These are phyloP conservation scores for Trichoderma afroharzianum DNA, from an alignment of 2,329 filamentous ascomycete species.

Conservation along the genomic window DNA sequence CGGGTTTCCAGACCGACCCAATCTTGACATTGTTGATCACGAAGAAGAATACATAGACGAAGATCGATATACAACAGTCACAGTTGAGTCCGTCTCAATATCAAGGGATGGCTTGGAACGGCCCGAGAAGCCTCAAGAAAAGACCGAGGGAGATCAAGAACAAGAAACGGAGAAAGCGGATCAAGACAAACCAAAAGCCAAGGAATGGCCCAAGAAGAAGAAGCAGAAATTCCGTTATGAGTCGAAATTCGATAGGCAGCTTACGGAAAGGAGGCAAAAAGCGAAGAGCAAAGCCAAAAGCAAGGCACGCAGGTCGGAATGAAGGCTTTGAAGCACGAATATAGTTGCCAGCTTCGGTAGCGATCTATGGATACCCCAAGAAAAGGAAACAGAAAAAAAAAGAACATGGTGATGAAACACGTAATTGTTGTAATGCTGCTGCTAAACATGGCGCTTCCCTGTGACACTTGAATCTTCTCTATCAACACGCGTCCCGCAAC, in stretches of 20 bases:
- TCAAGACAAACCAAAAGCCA: constrained; percentile 30
- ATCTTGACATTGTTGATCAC: constrained; percentile 60
- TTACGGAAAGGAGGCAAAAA: constrained; percentile 67
- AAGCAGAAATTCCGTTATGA: constrained; percentile 94
- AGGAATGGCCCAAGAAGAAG: constrained; percentile 63
- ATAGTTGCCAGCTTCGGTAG: constrained; percentile 1
- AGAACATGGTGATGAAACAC: constrained; percentile 28
- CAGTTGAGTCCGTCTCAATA: constrained; percentile 81
- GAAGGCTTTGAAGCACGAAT: background rate
- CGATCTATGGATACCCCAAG: constrained; percentile 32
- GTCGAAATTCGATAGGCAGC: constrained; percentile 76
- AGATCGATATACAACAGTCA: constrained; percentile 92
- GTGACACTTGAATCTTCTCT: constrained; percentile 26
- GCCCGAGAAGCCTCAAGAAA: constrained; percentile 37
- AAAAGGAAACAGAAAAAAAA: constrained; percentile 26
- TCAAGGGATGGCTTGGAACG: constrained; percentile 69
- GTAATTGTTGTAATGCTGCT: constrained; percentile 28
- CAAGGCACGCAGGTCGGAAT: constrained; percentile 28
- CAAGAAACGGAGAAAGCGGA: constrained; percentile 26
- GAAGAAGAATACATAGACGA: constrained; percentile 96
- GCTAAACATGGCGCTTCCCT: constrained; percentile 29
- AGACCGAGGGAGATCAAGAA: constrained; percentile 36
- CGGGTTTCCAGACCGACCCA: constrained; percentile 56
- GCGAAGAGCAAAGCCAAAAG: constrained; percentile 63
- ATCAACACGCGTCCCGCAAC: constrained; percentile 22